Percentiles rank a stretch among this genome's conserved stretches.
These are phyloP conservation scores for Mortierella sp. DNA, from an alignment of 371 early-diverging fungal species.

Conservation along the genomic window DNA sequence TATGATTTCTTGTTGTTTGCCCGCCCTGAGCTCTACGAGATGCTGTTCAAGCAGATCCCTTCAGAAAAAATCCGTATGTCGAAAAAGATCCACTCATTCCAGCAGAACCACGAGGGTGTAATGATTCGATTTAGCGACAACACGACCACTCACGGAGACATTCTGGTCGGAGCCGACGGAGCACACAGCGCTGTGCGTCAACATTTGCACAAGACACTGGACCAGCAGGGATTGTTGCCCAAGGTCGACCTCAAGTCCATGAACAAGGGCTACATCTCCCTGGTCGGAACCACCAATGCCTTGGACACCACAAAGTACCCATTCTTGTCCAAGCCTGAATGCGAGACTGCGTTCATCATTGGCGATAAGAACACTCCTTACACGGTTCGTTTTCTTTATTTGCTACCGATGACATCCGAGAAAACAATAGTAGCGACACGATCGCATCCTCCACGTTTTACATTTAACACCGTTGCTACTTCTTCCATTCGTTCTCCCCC, in stretches of 20 bases:
- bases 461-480: not conserved
- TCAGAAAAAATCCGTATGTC: constrained; percentile 11
- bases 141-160: not conserved
- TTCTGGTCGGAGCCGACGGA: constrained; percentile 23
- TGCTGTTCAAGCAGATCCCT: constrained; percentile 8
- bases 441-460: no score
- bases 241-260: not conserved
- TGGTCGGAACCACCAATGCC: not conserved
- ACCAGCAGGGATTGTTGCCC: not conserved
- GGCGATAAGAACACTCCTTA: not conserved
- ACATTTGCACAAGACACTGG: not conserved
- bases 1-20: not conserved
- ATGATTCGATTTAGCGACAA: not conserved
- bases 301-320: not conserved
- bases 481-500: no score
- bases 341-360: not conserved
- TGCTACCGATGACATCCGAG: not conserved
- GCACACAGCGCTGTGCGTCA: constrained; percentile 16
- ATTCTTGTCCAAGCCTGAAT: not conserved
- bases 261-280: not conserved
- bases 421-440: no score
- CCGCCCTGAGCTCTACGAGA: not conserved
- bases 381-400: not conserved
- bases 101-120: constrained; percentile 5
- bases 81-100: constrained; percentile 2